A percentile compares a stretch with the other conserved stretches of the same genome.
phyloP scores from a whole-genome alignment of 108 stramenopile genomes.

The Cyclotella baltica region DNA sequence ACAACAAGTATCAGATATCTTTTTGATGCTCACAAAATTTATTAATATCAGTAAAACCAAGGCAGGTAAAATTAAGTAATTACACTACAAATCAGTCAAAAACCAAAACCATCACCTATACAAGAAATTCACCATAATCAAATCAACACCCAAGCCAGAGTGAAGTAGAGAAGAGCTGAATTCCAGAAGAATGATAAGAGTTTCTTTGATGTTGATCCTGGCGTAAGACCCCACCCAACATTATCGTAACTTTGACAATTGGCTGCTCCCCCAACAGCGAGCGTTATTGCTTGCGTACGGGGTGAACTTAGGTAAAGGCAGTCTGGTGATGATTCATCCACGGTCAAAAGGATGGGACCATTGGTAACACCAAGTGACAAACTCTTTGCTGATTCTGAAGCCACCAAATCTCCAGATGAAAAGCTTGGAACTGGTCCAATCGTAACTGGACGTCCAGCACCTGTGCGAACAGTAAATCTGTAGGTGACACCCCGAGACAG shows the following conservation, averaged over 20 bases:
- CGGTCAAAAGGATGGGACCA: neutral
- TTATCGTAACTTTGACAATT: neutral
- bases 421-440: neutral
- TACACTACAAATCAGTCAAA: no score
- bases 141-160: neutral
- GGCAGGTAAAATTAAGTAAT: no score
- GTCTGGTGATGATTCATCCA: constrained; percentile 10
- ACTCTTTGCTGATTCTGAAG: constrained; percentile 4
- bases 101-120: no score
- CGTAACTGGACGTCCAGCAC: neutral
- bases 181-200: neutral
- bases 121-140: no score
- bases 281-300: neutral
- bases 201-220: no score
- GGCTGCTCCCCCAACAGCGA: neutral
- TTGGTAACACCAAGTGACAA: constrained; percentile 9
- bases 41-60: no score
- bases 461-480: constrained; percentile 36
- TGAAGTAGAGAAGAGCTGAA: neutral
- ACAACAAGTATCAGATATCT: no score
- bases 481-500: constrained; percentile 35
- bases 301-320: neutral
- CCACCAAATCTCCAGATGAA: neutral
- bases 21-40: no score
- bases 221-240: neutral